phyloP scores from a whole-genome alignment of 2,329 filamentous ascomycete species.

The Exophiala dermatitidis region DNA sequence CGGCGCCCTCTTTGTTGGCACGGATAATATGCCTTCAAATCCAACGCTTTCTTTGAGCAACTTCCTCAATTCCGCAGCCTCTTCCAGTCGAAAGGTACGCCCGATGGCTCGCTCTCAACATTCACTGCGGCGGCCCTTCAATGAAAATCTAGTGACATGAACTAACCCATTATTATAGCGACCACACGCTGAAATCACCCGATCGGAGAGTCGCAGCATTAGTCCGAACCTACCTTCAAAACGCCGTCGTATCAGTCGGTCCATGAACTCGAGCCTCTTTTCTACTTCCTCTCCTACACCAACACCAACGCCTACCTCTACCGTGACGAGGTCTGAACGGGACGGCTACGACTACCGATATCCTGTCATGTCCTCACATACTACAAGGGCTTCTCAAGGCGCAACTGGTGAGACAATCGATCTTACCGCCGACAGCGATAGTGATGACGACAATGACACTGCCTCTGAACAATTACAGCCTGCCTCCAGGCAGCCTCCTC shows the following conservation, averaged over 20 bases:
- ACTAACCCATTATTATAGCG: slow-evolving; percentile 13
- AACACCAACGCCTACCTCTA: slow-evolving; percentile 24
- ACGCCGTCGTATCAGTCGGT: slow-evolving; percentile 18
- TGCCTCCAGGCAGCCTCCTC: background rate
- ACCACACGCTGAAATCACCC: slow-evolving; percentile 25
- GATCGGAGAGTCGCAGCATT: slow-evolving; percentile 23
- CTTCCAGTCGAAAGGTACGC: slow-evolving; percentile 23
- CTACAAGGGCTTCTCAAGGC: slow-evolving; percentile 1
- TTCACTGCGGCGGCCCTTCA: background rate
- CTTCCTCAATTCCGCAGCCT: slow-evolving; percentile 17
- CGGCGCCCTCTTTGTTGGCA: slow-evolving; percentile 4
- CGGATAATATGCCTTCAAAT: slow-evolving; percentile 17
- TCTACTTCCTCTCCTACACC: slow-evolving; percentile 3
- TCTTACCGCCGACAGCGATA: slow-evolving; percentile 19
- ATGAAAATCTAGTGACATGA: background rate
- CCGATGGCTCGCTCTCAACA: background rate
- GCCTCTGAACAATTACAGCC: slow-evolving; percentile 7
- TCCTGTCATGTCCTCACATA: slow-evolving; percentile 40
- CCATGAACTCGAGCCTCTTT: slow-evolving; percentile 17
- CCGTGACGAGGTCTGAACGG: slow-evolving; percentile 35
- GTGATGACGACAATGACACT: slow-evolving; percentile 3
- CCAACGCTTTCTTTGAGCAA: slow-evolving; percentile 17
- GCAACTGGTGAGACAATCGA: slow-evolving; percentile 16
- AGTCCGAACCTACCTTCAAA: slow-evolving; percentile 26
- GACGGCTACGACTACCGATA: slow-evolving; percentile 51